Evolutionary conservation across 139 green algal genomes (phyloP).

Genomic region (Tetradesmus lagerheimii): DNA sequence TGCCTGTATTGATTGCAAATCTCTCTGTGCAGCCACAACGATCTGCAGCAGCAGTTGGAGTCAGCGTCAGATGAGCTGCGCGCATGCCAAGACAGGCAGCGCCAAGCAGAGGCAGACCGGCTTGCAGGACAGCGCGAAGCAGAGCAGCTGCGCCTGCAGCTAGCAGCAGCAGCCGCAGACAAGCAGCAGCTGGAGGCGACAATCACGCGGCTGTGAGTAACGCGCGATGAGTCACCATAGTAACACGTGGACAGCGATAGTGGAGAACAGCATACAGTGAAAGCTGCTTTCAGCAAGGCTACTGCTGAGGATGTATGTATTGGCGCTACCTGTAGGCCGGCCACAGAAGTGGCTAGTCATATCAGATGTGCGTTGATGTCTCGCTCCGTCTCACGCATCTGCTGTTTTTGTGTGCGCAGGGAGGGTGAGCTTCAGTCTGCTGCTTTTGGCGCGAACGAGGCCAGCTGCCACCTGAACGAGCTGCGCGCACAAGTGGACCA

Average conservation of each 20-base stretch:
- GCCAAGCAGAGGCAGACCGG: slow-evolving; percentile 9
- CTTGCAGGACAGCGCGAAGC: background rate
- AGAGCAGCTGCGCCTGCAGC: slow-evolving; percentile 8
- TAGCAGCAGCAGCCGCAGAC: background rate
- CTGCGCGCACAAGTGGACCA: slow-evolving; percentile 15
- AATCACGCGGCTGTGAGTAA: slow-evolving; percentile 7
- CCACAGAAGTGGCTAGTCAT: background rate
- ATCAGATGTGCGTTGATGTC: background rate
- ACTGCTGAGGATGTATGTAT: background rate
- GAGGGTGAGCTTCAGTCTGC: slow-evolving; percentile 32
- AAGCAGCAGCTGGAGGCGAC: background rate
- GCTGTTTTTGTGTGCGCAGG: slow-evolving; percentile 1
- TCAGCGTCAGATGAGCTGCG: slow-evolving; percentile 2
- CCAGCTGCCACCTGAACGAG: slow-evolving; percentile 27
- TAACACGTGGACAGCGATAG: too few relatives aligned
- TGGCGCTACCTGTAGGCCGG: background rate
- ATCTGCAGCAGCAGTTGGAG: slow-evolving; percentile 32
- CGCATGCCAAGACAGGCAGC: background rate
- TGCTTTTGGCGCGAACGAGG: background rate
- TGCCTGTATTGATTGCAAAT: background rate
- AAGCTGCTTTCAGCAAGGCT: background rate
- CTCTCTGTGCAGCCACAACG: slow-evolving; percentile 3
- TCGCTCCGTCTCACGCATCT: too few relatives aligned
- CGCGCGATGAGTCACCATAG: background rate
- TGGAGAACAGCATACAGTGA: too few relatives aligned